Evolutionary conservation across 768 basidiomycete species (phyloP).

Genomic region (Pholiota molesta): DNA sequence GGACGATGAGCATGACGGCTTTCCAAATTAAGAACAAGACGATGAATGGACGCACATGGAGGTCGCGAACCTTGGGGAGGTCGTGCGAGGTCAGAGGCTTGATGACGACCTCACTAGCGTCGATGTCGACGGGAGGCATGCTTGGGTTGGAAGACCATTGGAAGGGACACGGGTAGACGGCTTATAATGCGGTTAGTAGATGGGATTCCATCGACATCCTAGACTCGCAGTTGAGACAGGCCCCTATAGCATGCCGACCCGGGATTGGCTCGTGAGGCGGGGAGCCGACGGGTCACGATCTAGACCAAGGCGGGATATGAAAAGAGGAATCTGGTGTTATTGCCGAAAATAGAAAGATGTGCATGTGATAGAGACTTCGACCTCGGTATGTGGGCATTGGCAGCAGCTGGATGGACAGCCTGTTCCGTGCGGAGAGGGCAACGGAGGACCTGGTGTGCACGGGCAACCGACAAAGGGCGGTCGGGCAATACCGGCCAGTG

Average conservation of each 20-base stretch:
- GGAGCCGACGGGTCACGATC: slow-evolving; percentile 21
- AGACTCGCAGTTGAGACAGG: slow-evolving; percentile 1
- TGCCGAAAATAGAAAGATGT: slow-evolving; percentile 4
- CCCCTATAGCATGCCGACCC: slow-evolving; percentile 12
- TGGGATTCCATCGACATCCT: not conserved
- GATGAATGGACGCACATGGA: slow-evolving; percentile 42
- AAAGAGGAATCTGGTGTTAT: slow-evolving; percentile 3
- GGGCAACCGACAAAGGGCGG: slow-evolving; percentile 18
- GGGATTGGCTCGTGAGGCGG: slow-evolving; percentile 18
- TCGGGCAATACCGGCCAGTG: slow-evolving; percentile 34
- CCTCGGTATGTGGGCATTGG: not conserved
- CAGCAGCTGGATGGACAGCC: not conserved
- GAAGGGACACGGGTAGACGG: not conserved
- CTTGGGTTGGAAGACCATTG: not conserved
- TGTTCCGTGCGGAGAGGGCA: slow-evolving; percentile 24
- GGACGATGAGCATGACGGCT: not conserved
- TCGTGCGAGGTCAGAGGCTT: slow-evolving; percentile 38
- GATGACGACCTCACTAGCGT: slow-evolving; percentile 29
- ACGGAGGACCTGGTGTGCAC: slow-evolving; percentile 18
- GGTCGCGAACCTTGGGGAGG: slow-evolving; percentile 35
- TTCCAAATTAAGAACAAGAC: slow-evolving; percentile 12
- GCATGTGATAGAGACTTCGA: slow-evolving; percentile 26
- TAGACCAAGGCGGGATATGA: slow-evolving; percentile 3
- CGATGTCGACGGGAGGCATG: slow-evolving; percentile 13
- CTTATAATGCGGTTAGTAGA: not conserved